phyloP scores from a whole-genome alignment of 805 yeast genomes.

The Metschnikowia amazonensis region DNA sequence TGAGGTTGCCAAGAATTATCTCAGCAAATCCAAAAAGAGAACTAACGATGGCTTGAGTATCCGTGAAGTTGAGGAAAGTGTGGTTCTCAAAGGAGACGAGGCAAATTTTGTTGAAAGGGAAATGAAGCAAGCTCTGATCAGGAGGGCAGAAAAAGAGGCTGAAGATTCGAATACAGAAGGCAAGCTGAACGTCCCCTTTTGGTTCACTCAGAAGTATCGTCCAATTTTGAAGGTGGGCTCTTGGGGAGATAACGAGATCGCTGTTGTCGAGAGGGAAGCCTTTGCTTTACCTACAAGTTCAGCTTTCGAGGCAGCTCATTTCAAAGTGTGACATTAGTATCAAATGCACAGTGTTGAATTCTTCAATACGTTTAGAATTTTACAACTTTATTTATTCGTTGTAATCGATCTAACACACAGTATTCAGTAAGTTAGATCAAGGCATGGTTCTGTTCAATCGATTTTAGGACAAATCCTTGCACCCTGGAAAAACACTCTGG shows the following conservation, averaged over 20 bases:
- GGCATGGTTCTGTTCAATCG: background rate
- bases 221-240: constrained; percentile 62
- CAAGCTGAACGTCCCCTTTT: constrained; percentile 47
- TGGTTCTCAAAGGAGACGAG: constrained; percentile 1
- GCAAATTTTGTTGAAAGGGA: constrained; percentile 11
- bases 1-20: constrained; percentile 38
- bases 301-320: constrained; percentile 55
- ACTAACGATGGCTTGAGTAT: constrained; percentile 40
- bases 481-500: constrained; percentile 64
- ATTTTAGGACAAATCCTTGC: constrained; percentile 43
- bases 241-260: constrained; percentile 53
- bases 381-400: too few relatives aligned
- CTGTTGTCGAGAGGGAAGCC: constrained; percentile 75
- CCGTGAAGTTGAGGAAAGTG: constrained; percentile 25
- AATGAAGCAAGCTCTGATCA: constrained; percentile 10
- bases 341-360: too few relatives aligned
- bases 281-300: constrained; percentile 53
- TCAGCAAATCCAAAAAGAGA: constrained; percentile 35
- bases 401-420: too few relatives aligned
- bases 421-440: background rate
- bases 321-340: constrained; percentile 8
- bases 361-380: too few relatives aligned
- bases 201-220: constrained; percentile 72
- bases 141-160: constrained; percentile 30
- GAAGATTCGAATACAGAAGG: constrained; percentile 20